Evolutionary conservation across 768 basidiomycete species (phyloP), one percentile per base, ranked within the genome.

Genomic region (Myochromella boudieri): DNA sequence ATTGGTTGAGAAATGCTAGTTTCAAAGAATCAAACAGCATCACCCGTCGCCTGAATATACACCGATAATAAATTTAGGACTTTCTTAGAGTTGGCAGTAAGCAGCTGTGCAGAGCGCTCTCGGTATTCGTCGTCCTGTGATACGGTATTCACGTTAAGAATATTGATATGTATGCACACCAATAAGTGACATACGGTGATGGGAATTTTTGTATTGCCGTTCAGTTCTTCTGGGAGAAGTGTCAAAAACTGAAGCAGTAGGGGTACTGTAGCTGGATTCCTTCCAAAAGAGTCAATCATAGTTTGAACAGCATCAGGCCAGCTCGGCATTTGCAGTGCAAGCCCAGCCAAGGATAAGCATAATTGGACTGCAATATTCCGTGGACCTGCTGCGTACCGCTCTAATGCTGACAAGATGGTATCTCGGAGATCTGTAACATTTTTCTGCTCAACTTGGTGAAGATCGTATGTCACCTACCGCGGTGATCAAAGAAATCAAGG

Each of bases 391-490:
- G 85, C 78, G 65, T 90, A 87, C 45, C 68, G 72, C 55, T 86
- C 68, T 40, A 99, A 69, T 2, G 90, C 90, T 24, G 82, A 65
- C 48, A 98, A 61, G 47, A 99, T 74, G 2, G 94, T 95, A 64
- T 97, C 92, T 37, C 93, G 82, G 45, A 98, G 73, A n/a, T 86
- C 75, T 24, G 85, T 72, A 11, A 87, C 76, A 54, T 92, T 83
- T 28, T 79, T 71, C 2, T 73, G 62, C 53, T 88, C 82, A 37
- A 99, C 84, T 79, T 97, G 91, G 44, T 84, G 69, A 37, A 99
- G 81, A 78, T 99, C 97, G 68, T 93, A 98, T 10, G 85, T 91
- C 55, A 98, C 92, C 97, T 99, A 55, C 48, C n/a, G 45, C 48
- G 24, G 44, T 41, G 52, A 61, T 59, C 64, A 67, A 60, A 59